phyloP scores from a whole-genome alignment of 73 alveolate species.

The Stentor coeruleus region DNA sequence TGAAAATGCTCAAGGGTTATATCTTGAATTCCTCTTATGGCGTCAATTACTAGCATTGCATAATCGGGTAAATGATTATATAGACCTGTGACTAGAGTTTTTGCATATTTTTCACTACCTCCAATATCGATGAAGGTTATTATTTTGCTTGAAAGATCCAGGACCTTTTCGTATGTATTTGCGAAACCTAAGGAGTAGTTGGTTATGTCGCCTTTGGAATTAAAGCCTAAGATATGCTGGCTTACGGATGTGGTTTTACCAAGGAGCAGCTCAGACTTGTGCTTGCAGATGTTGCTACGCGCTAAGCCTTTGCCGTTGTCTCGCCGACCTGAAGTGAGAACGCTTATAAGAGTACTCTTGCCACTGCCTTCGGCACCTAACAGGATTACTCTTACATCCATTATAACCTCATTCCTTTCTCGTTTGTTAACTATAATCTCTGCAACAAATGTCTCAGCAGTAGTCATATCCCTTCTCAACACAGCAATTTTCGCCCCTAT shows the following conservation, averaged over 20 bases:
- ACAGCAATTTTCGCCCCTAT: constrained; percentile 68
- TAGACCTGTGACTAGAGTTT: constrained; percentile 76
- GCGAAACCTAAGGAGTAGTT: constrained; percentile 38
- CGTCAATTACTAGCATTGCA: constrained; percentile 76
- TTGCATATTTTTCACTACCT: constrained; percentile 86
- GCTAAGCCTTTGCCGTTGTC: constrained; percentile 95
- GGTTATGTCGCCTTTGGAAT: constrained; percentile 84
- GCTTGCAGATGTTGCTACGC: constrained; percentile 73
- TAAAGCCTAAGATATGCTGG: constrained; percentile 89
- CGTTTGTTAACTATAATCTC: constrained; percentile 78
- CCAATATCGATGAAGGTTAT: constrained; percentile 95
- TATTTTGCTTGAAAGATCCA: constrained; percentile 58
- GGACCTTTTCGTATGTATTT: constrained; percentile 5
- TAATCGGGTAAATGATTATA: constrained; percentile 84
- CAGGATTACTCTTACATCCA: constrained; percentile 75
- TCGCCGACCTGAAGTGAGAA: constrained; percentile 66
- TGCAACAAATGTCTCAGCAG: constrained; percentile 71
- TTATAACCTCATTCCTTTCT: constrained; percentile 63
- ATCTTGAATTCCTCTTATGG: constrained; percentile 60
- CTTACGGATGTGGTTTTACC: constrained; percentile 88
- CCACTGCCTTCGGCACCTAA: constrained; percentile 91
- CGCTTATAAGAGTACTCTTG: constrained; percentile 82
- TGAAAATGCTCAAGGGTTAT: constrained; percentile 72
- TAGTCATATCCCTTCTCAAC: constrained; percentile 53
- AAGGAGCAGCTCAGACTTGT: constrained; percentile 75